Base-by-base conservation (phyloP, 2,329 filamentous ascomycete species). In the Fusarium clavum region DNA sequence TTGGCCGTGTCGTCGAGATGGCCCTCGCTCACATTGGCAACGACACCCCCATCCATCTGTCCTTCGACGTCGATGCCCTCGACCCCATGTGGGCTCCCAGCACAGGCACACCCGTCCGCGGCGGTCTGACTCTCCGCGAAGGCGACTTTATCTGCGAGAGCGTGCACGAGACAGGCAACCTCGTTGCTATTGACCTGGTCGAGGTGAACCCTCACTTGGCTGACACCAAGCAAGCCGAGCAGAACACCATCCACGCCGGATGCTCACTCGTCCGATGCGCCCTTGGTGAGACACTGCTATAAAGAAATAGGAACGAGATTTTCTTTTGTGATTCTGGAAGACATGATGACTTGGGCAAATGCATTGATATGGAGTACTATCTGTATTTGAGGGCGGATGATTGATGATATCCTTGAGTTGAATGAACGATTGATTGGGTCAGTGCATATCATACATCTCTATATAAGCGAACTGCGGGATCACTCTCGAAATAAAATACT, bases 1-100 rank as follows among this genome's bases (percentile, higher is more conserved):
- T 99, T 76, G 96, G 96, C 58, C 92, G 91, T 71, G 94, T 99
- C 70, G 94, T 99, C 83, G 96, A 98, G 77, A 97, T 98, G 95
- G 95, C 95, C n/a, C 87, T 99, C 56, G 95, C 91, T 32, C 94
- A 98, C 84, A 97, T 98, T 72, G 96, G 96, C 74, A 89, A 85
- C 77, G 96, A 98, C 79, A 98, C 94, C 0, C 96, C 96, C 44
- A 98, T 99, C 78, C 96, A 99, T 81, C 88, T 99, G 64, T 97
- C 94, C 40, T 98, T 99, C 76, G 96, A 99, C 79, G 94, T 99
- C 73, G 96, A 99, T 80, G 96, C 94, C 25, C 87, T 98, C 64
- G 96, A 99, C 80, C 96, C 96, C 29, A 91, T 94, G 87, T 98
- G 94, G 92, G 96, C 96, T 41, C 96, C 96, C 25, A 96, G 93